Evolutionary conservation across 805 yeast species (phyloP), one percentile per base, ranked within the genome.

Genomic region (Yamadazyma phyllophila): DNA sequence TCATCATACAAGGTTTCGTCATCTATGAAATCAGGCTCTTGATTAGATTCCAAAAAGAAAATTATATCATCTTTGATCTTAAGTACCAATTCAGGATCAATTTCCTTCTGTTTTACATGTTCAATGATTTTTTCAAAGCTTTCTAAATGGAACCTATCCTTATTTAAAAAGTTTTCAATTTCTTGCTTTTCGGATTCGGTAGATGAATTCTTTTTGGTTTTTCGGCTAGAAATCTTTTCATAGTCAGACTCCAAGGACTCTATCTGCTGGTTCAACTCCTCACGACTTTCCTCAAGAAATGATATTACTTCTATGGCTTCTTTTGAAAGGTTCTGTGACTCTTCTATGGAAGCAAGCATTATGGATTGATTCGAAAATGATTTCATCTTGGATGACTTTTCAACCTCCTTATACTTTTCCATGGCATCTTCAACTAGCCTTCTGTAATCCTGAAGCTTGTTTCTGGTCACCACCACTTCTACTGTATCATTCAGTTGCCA

Each of bases 331-430:
- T 61, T 43, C 49, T 63, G 55, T 48, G 61, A 62, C 32, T 62
- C 61, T 32, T 60, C 65, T 45, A 64, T 50, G 6, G 73, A 60
- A 1, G 76, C 73, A 57, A 71, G 57, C 64, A 77, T 72, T 17
- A 72, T 72, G 2, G 73, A 67, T 46, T 71, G 76, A 52, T 72
- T 72, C 4, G 74, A 69, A 47, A 65, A 72, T 3, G 74, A 63
- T 50, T 72, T 72, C 67, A 71, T 65, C 50, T 71, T 72, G 7
- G 72, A 65, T 39, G 62, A 58, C 43, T 69, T 65, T 46, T 71
- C 76, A 26, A 72, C 76, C 20, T 67, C 74, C 47, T 71, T 72
- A 48, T 69, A 72, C 33, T 65, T 65, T 46, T 71, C 76, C 76
- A 72, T 71, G 16, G 76, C 74, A 50, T 69, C 75, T 44, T 71